Percentiles rank a stretch among this genome's conserved stretches.
phyloP scores from a whole-genome alignment of 768 basidiomycete species.

The Kondoa subrosea region DNA sequence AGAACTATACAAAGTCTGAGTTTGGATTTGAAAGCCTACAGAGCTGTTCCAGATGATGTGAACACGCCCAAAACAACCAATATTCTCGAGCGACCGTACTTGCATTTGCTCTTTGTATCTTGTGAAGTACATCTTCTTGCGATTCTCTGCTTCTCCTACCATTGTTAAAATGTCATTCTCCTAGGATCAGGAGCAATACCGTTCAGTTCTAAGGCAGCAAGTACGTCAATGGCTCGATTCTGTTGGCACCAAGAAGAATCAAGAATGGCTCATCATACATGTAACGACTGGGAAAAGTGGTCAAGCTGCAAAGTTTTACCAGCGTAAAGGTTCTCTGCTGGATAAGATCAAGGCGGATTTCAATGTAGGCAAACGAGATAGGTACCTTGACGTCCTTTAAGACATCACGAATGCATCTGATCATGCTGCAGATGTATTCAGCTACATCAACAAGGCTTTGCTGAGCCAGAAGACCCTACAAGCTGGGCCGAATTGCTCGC shows the following conservation, averaged over 20 bases:
- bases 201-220: slow-evolving; percentile 56
- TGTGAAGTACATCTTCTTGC: no score
- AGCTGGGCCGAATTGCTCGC: slow-evolving; percentile 68
- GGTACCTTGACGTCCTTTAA: slow-evolving; percentile 10
- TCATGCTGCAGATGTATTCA: slow-evolving; percentile 12
- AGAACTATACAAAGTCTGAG: slow-evolving; percentile 81
- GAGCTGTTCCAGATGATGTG: slow-evolving; percentile 51
- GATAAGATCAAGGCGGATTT: slow-evolving; percentile 87
- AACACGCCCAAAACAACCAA: slow-evolving; percentile 58
- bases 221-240: slow-evolving; percentile 76
- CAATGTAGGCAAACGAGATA: slow-evolving; percentile 67
- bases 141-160: slow-evolving; percentile 38
- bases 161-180: slow-evolving; percentile 19
- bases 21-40: slow-evolving; percentile 41
- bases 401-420: neutral
- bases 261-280: slow-evolving; percentile 86
- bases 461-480: slow-evolving; percentile 45
- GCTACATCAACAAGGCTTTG: slow-evolving; percentile 9
- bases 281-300: slow-evolving; percentile 47
- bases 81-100: slow-evolving; percentile 65
- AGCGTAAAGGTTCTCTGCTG: slow-evolving; percentile 59
- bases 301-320: slow-evolving; percentile 45
- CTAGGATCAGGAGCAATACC: slow-evolving; percentile 59
- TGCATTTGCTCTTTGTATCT: slow-evolving; percentile 51
- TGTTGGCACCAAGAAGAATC: slow-evolving; percentile 40